Evolutionary conservation across 2,329 filamentous ascomycete genomes (phyloP), one percentile per base, ranked within the genome.

Genomic region (Fusarium equiseti): DNA sequence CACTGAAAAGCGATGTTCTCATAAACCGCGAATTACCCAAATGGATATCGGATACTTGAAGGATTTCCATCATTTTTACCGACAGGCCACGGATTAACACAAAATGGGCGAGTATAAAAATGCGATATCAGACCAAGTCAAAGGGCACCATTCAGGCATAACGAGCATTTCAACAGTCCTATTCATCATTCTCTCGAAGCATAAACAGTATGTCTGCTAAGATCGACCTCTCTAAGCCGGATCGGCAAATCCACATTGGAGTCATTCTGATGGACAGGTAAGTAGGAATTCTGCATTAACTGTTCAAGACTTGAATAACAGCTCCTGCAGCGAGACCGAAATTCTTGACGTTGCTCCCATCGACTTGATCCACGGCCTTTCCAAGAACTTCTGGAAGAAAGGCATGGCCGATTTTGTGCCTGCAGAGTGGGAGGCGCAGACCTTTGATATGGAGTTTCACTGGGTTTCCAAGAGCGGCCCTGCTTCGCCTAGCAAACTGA

Each of bases 301-400:
- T 4, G 3, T n/a, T 24, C 1, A 1, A 11, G 2, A 6, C 24
- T 10, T 3, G 5, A 22, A 13, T 54, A 8, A 56, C n/a, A 24
- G 35, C 9, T 11, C 13, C 6, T n/a, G 4, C 15, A 63, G 46
- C 6, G 59, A 81, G 77, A 80, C 76, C 1, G 79, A 81, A 42
- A 63, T 78, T 9, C 73, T 81, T 4, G 79, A 81, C n/a, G 73
- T 81, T 5, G 79, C 77, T 5, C 78, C 78, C 2, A 66, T 81
- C 16, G 79, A 81, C 15, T 56, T 78, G 9, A 49, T 81, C 20
- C 38, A 74, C 24, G 58, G 53, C 2, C 4, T 77, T 5, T 69
- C 59, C 50, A 59, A 71, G 7, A 31, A 54, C 1, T 73, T 75
- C n/a, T 27, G 73, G 18, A 60, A 73, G 12, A 18, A 24, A 2